phyloP scores from a whole-genome alignment of 2,329 filamentous ascomycete species.

The Cercospora sp. region DNA sequence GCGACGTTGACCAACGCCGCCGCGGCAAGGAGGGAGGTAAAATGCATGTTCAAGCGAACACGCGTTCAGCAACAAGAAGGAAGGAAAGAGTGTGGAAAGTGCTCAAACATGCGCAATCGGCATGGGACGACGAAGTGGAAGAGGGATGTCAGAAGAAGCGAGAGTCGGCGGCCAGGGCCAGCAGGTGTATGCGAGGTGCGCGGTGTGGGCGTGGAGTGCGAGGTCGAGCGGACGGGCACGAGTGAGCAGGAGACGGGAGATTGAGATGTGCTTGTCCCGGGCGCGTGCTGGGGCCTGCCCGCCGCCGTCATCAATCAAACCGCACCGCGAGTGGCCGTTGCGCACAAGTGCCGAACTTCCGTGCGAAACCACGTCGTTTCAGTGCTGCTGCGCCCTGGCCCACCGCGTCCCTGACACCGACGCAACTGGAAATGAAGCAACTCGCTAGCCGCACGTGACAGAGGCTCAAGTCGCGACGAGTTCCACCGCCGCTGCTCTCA shows the following conservation, averaged over 20 bases:
- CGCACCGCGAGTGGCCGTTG: not conserved
- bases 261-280: not conserved
- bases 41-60: slow-evolving; percentile 13
- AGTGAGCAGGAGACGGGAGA: not conserved
- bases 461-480: not conserved
- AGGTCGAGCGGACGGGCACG: not conserved
- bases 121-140: not conserved
- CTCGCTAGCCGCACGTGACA: not conserved
- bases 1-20: slow-evolving; percentile 10
- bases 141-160: not conserved
- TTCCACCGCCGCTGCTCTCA: not conserved
- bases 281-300: not conserved
- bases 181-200: not conserved
- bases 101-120: slow-evolving; percentile 10
- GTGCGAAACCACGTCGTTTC: slow-evolving; percentile 4
- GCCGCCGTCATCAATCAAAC: not conserved
- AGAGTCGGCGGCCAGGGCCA: slow-evolving; percentile 3
- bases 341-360: not conserved
- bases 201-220: not conserved
- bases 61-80: not conserved
- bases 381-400: not conserved
- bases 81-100: slow-evolving; percentile 6
- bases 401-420: not conserved
- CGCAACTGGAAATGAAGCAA: not conserved
- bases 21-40: slow-evolving; percentile 17